A percentile compares a stretch with the other conserved stretches of the same genome.
These are phyloP conservation scores for Exophiala viscosa DNA, from an alignment of 2,329 filamentous ascomycete species.

Conservation along the genomic window DNA sequence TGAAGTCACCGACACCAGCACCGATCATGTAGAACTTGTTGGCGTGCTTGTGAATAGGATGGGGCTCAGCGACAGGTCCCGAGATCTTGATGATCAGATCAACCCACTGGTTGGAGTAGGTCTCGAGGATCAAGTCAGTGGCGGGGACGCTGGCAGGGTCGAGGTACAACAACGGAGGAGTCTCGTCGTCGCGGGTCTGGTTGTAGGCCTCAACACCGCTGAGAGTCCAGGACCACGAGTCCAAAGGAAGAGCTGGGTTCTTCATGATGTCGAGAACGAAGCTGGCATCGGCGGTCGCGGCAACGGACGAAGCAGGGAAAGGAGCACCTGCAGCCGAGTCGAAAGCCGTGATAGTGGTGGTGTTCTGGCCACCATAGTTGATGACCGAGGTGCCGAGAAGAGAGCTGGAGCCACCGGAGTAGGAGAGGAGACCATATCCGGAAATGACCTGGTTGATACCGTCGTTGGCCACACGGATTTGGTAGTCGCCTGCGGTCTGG, in stretches of 20 bases:
- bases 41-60: slow-evolving; percentile 63
- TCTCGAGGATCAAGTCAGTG: slow-evolving; percentile 50
- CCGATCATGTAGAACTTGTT: slow-evolving; percentile 60
- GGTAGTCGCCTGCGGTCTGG: slow-evolving; percentile 37
- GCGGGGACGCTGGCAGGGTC: slow-evolving; percentile 36
- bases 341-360: slow-evolving; percentile 43
- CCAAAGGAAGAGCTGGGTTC: slow-evolving; percentile 31
- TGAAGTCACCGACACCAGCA: slow-evolving; percentile 48
- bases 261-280: slow-evolving; percentile 37
- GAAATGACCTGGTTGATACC: slow-evolving; percentile 54
- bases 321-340: slow-evolving; percentile 43
- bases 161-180: slow-evolving; percentile 46
- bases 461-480: slow-evolving; percentile 49
- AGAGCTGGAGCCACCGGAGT: slow-evolving; percentile 30
- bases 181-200: slow-evolving; percentile 37
- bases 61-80: slow-evolving; percentile 49
- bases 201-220: slow-evolving; percentile 43
- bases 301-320: slow-evolving; percentile 47
- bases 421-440: slow-evolving; percentile 50
- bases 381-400: slow-evolving; percentile 44
- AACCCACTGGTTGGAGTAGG: slow-evolving; percentile 50
- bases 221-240: slow-evolving; percentile 53
- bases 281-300: slow-evolving; percentile 44
- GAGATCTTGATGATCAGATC: slow-evolving; percentile 52
- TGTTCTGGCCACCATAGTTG: slow-evolving; percentile 47